Evolutionary conservation across 371 early-diverging fungal genomes (phyloP), one percentile per base, ranked within the genome.

Genomic region (Nosema muscidifuracis): DNA sequence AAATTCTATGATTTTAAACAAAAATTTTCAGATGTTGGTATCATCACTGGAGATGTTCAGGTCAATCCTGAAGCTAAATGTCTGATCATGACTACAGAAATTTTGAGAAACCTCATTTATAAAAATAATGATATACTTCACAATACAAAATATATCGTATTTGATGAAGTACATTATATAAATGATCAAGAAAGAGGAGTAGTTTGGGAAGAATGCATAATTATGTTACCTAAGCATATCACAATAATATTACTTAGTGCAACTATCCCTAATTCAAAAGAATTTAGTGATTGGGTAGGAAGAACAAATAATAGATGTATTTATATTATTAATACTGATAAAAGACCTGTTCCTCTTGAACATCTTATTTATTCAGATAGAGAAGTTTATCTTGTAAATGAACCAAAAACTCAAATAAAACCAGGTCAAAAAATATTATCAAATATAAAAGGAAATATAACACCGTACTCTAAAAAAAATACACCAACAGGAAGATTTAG

Each of bases 161-260:
- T 98, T 85, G 99, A 98, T 81, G 99, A 98, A 85, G 92, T 94
- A 18, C 99, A 98, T 79, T 98, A 98, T 83, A 88, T 98, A 33
- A 96, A 95, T 75, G 97, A 98, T 82, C 65, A 87, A n/a, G 73
- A 91, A 87, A 87, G 97, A 74, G 99, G 99, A 65, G 95, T 97
- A 1, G 97, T 97, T 7, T 98, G 99, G 99, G 99, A 98, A 84
- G 99, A 98, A 82, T 94, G 93, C n/a, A 93, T 98, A 66, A 96
- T 97, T 76, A 92, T 96, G 94, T 84, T 98, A 3, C 97, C 80
- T 15, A 57, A 69, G 16, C 74, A 79, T 61, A 78, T 81, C 22
- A 60, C 86, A 15, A 83, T 98, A 16, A 91, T 98, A 66, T 79
- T 97, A 44, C 85, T 98, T 22, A 93, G 93, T 31, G 99, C 99